Conservation (phyloP, 2,329 filamentous ascomycete genomes). For the Fusarium foetens region DNA sequence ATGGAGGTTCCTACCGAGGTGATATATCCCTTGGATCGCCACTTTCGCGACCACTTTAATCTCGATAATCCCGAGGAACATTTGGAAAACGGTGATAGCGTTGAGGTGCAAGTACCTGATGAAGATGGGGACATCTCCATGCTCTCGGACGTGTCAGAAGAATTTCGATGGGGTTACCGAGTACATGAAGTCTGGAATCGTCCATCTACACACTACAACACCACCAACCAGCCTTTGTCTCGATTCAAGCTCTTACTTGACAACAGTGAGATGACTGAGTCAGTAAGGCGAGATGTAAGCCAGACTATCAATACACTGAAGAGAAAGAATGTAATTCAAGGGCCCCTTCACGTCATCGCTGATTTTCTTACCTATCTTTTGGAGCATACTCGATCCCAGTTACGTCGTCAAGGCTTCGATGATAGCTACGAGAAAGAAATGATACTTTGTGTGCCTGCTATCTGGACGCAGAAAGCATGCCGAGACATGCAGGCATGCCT, state of each 20-base stretch:
- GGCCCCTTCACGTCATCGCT: neutral
- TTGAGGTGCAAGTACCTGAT: accelerated
- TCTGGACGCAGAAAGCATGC: neutral
- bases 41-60: neutral
- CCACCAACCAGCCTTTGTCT: neutral
- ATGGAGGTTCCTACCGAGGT: neutral
- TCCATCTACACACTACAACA: neutral
- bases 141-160: accelerated
- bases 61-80: neutral
- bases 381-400: neutral
- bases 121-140: neutral
- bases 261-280: accelerated
- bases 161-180: neutral
- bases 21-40: neutral
- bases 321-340: accelerated
- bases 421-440: neutral
- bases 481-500: neutral
- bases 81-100: accelerated
- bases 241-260: slow-evolving; percentile 10
- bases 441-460: neutral
- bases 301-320: neutral
- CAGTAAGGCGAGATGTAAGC: accelerated
- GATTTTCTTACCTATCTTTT: neutral
- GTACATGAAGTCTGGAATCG: neutral
- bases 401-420: neutral